Evolutionary conservation across 768 basidiomycete species (phyloP).

Genomic region (Pilatotrama ljubarskyi): DNA sequence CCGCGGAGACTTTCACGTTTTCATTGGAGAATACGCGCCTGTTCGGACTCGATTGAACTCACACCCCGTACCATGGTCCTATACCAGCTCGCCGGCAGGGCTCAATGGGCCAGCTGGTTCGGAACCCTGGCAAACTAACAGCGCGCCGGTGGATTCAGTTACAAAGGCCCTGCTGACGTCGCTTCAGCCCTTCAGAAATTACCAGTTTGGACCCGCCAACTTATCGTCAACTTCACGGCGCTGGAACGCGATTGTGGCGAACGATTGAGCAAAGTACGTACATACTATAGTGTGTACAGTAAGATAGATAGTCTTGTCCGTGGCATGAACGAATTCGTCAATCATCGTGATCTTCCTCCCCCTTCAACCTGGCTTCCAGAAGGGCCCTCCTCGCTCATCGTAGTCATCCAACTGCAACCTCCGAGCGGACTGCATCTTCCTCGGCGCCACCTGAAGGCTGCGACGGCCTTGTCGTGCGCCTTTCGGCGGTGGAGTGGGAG

Average conservation of each 20-base stretch:
- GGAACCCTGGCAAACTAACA: no score
- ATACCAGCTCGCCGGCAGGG: no score
- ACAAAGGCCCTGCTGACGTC: no score
- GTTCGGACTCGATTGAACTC: no score
- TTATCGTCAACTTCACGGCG: background rate
- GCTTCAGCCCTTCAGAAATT: no score
- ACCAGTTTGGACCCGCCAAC: background rate
- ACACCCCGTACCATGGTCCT: no score
- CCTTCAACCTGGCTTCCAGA: slow-evolving; percentile 19
- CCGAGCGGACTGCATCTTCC: slow-evolving; percentile 11
- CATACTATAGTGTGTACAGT: slow-evolving; percentile 17
- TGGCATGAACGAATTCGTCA: background rate
- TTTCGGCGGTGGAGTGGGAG: slow-evolving; percentile 15
- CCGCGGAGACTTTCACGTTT: no score
- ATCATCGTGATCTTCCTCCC: background rate
- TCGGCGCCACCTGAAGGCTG: slow-evolving; percentile 23
- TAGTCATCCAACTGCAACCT: slow-evolving; percentile 12
- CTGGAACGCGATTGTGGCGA: background rate
- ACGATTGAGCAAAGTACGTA: slow-evolving; percentile 13
- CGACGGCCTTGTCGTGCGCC: slow-evolving; percentile 13
- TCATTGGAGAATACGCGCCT: no score
- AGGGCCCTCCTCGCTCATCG: slow-evolving; percentile 9
- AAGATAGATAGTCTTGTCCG: slow-evolving; percentile 16
- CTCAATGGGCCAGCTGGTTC: background rate
- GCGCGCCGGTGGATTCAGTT: no score